Conservation (phyloP, 306 rosid genomes). For the Cicer judaicum region DNA sequence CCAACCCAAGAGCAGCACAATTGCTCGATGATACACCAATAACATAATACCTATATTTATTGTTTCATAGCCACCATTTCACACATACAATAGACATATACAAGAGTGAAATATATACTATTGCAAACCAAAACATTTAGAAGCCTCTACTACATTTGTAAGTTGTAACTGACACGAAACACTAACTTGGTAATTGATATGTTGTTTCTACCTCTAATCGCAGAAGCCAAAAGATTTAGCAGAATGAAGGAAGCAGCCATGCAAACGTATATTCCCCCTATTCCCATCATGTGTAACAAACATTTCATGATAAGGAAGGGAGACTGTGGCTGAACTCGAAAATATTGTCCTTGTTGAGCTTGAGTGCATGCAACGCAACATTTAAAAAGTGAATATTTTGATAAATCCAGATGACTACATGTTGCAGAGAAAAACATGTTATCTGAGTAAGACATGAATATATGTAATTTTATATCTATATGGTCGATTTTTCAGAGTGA, state of each 20-base stretch:
- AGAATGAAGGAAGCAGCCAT: conserved; percentile 33
- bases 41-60: conserved; percentile 17
- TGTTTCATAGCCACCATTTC: conserved; percentile 10
- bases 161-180: conserved; percentile 11
- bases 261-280: conserved; percentile 1
- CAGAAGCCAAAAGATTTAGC: conserved; percentile 21
- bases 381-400: conserved; percentile 19
- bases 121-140: conserved; percentile 30
- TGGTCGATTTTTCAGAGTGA: conserved; percentile 1
- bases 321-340: conserved; percentile 40
- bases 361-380: conserved; percentile 27
- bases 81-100: neutral
- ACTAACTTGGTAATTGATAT: conserved; percentile 24
- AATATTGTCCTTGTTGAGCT: conserved; percentile 22
- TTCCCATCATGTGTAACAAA: conserved; percentile 21
- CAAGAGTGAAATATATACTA: neutral
- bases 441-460: conserved; percentile 39
- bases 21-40: conserved; percentile 7
- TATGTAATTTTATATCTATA: neutral
- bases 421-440: conserved; percentile 28
- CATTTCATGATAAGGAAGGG: conserved; percentile 33
- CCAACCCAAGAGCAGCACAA: conserved; percentile 1
- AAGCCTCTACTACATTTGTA: conserved; percentile 22
- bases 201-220: conserved; percentile 24
- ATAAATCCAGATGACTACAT: conserved; percentile 36